Conservation (phyloP, 805 yeast species). For the Metschnikowia arizonensis region DNA sequence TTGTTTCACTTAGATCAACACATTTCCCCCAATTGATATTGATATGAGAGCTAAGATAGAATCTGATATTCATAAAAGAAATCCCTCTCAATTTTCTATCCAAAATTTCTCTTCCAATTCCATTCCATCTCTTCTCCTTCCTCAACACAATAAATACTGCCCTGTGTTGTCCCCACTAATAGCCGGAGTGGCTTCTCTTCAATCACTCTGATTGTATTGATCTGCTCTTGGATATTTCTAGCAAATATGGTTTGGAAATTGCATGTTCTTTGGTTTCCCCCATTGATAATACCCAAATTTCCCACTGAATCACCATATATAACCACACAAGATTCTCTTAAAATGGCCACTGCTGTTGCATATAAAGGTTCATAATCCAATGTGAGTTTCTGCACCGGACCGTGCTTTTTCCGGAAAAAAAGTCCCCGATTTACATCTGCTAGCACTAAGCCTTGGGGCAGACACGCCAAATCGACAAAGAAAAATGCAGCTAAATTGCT, state of each 20-base stretch:
- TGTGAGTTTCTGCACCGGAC: conserved; percentile 3
- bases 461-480: conserved; percentile 16
- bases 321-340: conserved; percentile 3
- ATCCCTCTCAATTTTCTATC: not conserved
- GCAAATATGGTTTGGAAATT: conserved; percentile 6
- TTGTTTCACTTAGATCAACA: too few species aligned
- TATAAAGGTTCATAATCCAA: conserved; percentile 10
- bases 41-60: too few species aligned
- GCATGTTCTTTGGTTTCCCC: not conserved
- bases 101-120: too few species aligned
- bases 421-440: conserved; percentile 13
- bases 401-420: not conserved
- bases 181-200: conserved; percentile 9
- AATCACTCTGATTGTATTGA: conserved; percentile 21
- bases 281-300: conserved; percentile 14
- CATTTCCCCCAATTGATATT: too few species aligned
- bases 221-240: conserved; percentile 26
- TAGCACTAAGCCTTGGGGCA: conserved; percentile 3
- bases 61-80: too few species aligned
- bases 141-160: conserved; percentile 11
- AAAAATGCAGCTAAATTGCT: conserved; percentile 1
- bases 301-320: conserved; percentile 31
- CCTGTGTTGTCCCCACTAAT: conserved; percentile 14
- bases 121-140: not conserved
- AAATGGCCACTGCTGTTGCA: conserved; percentile 15